These are phyloP conservation scores for Nicotiana attenuata DNA, from an alignment of 257 asterid genomes.

Conservation along the genomic window DNA sequence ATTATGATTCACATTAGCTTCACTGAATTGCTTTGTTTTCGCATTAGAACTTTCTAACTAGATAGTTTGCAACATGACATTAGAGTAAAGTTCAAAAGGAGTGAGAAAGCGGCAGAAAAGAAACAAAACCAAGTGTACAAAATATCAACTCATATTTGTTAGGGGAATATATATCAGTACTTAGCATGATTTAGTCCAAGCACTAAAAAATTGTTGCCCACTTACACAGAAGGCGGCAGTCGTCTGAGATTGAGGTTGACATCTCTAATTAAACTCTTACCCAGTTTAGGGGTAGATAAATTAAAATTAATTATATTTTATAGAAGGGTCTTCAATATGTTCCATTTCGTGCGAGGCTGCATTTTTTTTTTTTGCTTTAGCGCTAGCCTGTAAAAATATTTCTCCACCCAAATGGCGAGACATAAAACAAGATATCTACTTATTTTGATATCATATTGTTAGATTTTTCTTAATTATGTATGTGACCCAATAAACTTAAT, in stretches of 20 bases:
- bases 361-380: neutral
- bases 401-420: neutral
- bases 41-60: neutral
- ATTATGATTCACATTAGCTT: neutral
- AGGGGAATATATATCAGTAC: neutral
- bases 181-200: conserved; percentile 2
- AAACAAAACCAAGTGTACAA: neutral
- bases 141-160: neutral
- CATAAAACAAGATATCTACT: neutral
- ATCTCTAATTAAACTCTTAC: neutral
- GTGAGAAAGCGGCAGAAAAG: neutral
- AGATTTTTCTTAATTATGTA: too few relatives aligned
- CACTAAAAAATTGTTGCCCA: neutral
- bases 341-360: neutral
- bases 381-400: neutral
- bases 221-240: neutral
- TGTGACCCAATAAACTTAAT: too few relatives aligned
- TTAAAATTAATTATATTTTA: neutral
- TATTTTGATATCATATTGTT: neutral
- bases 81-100: neutral
- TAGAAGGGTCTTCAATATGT: neutral
- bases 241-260: neutral
- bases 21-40: neutral
- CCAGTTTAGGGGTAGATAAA: neutral
- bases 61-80: neutral